Evolutionary conservation across 2,329 filamentous ascomycete species (phyloP), one percentile per base, ranked within the genome.

Genomic region (Colletotrichum melonis): DNA sequence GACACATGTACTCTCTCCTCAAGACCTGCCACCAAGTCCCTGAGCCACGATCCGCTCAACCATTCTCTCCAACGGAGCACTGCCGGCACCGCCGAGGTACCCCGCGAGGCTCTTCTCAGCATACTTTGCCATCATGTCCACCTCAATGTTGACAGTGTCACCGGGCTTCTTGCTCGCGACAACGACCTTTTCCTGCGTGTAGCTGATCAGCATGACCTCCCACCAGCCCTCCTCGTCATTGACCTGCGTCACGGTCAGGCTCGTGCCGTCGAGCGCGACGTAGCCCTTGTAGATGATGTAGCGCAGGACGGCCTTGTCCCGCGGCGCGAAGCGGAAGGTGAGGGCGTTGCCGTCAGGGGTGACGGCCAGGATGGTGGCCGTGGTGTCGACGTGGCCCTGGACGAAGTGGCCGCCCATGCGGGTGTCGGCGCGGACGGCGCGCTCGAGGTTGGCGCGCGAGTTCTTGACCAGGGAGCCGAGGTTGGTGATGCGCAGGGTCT

Each of bases 381-480:
- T 91, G 12, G 95, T 96, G 83, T 99, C 97, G 74, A 99, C 96
- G 83, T 99, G 97, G 54, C 97, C 97, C 85, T 99, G 97, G 38
- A 98, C 96, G 79, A 98, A 98, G 85, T 99, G 97, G 0, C 97
- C 97, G 59, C 97, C 97, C 95, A 99, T 98, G 68, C 97, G 94
- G 58, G 96, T 98, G 78, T 93, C 91, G 5, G 95, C 95, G 22
- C 93, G 93, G 67, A 99, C 95, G 4, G 97, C 96, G 19, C 97
- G 92, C 87, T 99, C 97, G 66, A 99, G 92, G 83, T 99, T 99
- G 76, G 98, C 95, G 26, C 86, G 87, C 74, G 92, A 93, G 55
- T 87, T 87, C 74, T 90, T 81, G 60, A 85, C 83, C 66, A 99
- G 88, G 24, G 86, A 86, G 75, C 95, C 96, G n/a, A 99, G 91